Conservation (phyloP, 2,329 filamentous ascomycete species). For the Orbilia javanica region DNA sequence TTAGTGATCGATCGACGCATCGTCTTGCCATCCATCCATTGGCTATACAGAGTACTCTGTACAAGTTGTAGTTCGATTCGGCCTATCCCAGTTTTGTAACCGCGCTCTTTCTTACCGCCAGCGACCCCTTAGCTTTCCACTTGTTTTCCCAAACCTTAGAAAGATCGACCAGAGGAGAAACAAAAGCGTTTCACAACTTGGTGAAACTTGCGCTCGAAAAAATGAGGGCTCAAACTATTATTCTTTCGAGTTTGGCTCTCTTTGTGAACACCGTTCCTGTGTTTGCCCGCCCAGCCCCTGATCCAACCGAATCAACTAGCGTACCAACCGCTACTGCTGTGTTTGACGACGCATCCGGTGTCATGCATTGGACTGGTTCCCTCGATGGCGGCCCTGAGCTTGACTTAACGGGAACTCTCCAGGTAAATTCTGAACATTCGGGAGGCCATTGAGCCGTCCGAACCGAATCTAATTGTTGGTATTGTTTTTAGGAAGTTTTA, state of each 20-base stretch:
- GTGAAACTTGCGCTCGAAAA: background rate
- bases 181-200: background rate
- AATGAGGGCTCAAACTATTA: background rate
- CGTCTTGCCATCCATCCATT: background rate
- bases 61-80: no score
- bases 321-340: background rate
- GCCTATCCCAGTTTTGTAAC: background rate
- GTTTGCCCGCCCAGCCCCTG: background rate
- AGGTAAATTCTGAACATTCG: background rate
- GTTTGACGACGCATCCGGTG: background rate
- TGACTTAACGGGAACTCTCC: background rate
- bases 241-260: slow-evolving; percentile 4
- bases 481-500: slow-evolving; percentile 6
- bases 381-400: slow-evolving; percentile 10
- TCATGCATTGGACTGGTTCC: slow-evolving; percentile 6
- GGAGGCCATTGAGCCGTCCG: no score
- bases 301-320: background rate
- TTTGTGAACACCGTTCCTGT: background rate
- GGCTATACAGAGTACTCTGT: no score
- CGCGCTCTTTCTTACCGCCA: slow-evolving; percentile 2
- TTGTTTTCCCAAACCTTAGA: background rate
- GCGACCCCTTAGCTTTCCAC: background rate
- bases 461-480: background rate
- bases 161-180: background rate
- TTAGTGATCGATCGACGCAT: slow-evolving; percentile 9